Evolutionary conservation across 2,329 filamentous ascomycete genomes (phyloP).

Genomic region (Fusarium sp.): DNA sequence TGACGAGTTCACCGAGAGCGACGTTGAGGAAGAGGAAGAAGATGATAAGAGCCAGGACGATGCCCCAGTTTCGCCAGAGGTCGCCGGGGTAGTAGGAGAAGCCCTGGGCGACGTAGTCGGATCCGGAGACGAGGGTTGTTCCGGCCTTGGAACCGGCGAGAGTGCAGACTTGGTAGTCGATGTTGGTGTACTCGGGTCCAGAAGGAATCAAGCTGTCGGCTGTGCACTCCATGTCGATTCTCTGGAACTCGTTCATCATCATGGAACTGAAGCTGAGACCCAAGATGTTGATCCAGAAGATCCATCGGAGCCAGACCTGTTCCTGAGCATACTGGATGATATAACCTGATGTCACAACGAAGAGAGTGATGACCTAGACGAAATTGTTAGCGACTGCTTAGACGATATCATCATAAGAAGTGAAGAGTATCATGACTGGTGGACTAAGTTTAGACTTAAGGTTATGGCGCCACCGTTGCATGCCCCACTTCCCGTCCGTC

Average conservation of each 20-base stretch:
- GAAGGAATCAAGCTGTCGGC: conserved; percentile 75
- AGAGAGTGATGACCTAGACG: conserved; percentile 71
- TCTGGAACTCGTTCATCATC: conserved; percentile 88
- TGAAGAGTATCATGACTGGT: background rate
- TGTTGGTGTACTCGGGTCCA: conserved; percentile 76
- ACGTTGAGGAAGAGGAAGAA: conserved; percentile 82
- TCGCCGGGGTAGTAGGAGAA: conserved; percentile 76
- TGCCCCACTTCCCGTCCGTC: background rate
- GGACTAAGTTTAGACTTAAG: background rate
- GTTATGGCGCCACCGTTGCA: background rate
- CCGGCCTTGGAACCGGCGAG: conserved; percentile 77
- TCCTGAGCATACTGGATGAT: conserved; percentile 82
- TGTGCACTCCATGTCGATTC: conserved; percentile 75
- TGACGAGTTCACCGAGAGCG: conserved; percentile 81
- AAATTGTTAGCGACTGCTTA: background rate
- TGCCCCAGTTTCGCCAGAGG: conserved; percentile 87
- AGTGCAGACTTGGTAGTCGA: conserved; percentile 84
- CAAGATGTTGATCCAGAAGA: conserved; percentile 80
- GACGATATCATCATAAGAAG: background rate
- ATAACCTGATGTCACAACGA: conserved; percentile 84
- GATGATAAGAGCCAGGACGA: conserved; percentile 79
- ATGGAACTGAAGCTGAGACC: conserved; percentile 80
- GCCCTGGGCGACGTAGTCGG: conserved; percentile 73
- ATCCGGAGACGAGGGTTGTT: conserved; percentile 71
- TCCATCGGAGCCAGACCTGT: conserved; percentile 83